phyloP scores from a whole-genome alignment of 176 grass and related monocot species.

The Carex kokanica region DNA sequence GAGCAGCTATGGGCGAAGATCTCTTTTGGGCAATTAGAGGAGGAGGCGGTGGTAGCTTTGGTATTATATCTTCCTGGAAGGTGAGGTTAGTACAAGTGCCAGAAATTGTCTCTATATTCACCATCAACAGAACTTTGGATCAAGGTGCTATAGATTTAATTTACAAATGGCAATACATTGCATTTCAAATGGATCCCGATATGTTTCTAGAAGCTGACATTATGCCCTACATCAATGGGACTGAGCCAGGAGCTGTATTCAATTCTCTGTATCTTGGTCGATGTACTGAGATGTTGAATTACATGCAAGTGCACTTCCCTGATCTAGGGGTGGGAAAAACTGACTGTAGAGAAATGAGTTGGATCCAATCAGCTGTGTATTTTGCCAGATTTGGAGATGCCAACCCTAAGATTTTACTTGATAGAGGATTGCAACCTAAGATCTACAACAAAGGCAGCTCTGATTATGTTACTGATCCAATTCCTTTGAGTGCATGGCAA shows the following conservation, averaged over 20 bases:
- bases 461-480: conserved; percentile 47
- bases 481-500: conserved; percentile 34
- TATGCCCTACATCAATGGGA: conserved; percentile 6
- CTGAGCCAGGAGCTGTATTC: conserved; percentile 19
- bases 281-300: conserved; percentile 2
- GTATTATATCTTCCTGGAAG: conserved; percentile 25
- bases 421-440: conserved; percentile 31
- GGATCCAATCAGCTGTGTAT: conserved; percentile 42
- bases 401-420: conserved; percentile 34
- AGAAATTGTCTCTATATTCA: conserved; percentile 15
- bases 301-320: conserved; percentile 33
- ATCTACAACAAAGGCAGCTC: conserved; percentile 45
- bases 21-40: conserved; percentile 38
- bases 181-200: neutral
- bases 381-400: conserved; percentile 37
- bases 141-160: conserved; percentile 20
- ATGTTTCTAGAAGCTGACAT: conserved; percentile 24
- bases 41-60: conserved; percentile 17
- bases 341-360: conserved; percentile 56
- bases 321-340: conserved; percentile 29
- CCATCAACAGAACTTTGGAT: neutral
- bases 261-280: neutral
- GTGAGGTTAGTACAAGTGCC: conserved; percentile 24
- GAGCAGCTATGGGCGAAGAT: conserved; percentile 24
- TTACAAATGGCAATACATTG: conserved; percentile 26